phyloP scores from a whole-genome alignment of 1,139 yeast genomes.

The Williopsis jadinii region DNA sequence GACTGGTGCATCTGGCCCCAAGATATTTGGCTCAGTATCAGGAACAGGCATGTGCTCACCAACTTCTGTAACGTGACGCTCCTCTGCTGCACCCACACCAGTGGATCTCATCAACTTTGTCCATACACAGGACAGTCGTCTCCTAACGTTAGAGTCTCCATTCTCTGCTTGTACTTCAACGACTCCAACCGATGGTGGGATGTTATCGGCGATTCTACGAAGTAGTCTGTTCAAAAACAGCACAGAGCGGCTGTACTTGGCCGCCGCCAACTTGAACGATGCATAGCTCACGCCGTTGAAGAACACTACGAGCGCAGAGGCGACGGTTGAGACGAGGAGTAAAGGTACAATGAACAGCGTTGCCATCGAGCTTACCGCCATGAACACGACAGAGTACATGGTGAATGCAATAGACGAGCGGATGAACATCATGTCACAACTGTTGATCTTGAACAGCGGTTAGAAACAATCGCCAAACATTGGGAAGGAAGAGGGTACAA shows the following conservation, averaged over 20 bases:
- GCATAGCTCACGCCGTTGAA: constrained; percentile 21
- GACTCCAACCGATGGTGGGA: constrained; percentile 23
- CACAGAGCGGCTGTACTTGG: constrained; percentile 20
- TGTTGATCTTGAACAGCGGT: no score
- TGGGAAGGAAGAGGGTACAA: no score
- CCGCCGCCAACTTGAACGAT: constrained; percentile 18
- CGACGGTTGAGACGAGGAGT: constrained; percentile 17
- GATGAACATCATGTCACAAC: constrained; percentile 8
- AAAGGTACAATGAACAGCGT: constrained; percentile 18
- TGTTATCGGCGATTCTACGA: constrained; percentile 21
- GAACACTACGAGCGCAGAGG: constrained; percentile 20
- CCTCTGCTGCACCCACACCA: no score
- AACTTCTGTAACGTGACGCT: no score
- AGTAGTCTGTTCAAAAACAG: constrained; percentile 20
- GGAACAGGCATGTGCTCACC: no score
- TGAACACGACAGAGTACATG: constrained; percentile 11
- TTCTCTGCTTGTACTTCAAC: not conserved
- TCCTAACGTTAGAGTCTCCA: no score
- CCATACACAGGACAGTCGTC: no score
- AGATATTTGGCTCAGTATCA: no score
- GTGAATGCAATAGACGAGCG: constrained; percentile 14
- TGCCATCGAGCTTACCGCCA: constrained; percentile 9
- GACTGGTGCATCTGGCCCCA: not conserved
- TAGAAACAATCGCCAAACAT: no score
- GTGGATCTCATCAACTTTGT: no score